Evolutionary conservation across 305 asterid species (phyloP).

Genomic region (Fraxinus nigra): DNA sequence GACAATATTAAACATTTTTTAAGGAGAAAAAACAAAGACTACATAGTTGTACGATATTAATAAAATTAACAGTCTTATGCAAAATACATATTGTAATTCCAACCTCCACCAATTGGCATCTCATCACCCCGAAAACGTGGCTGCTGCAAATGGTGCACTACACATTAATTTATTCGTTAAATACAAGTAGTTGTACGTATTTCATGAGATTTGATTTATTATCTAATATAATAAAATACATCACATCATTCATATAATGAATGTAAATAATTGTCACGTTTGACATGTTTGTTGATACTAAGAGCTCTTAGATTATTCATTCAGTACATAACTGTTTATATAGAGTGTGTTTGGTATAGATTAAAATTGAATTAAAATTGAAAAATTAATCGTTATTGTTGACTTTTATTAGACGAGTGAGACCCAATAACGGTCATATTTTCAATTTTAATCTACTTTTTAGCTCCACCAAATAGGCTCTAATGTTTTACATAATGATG

Average conservation of each 20-base stretch:
- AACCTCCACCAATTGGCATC: not conserved
- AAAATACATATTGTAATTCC: not conserved
- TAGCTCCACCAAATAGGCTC: too few relatives aligned
- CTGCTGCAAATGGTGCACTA: constrained; percentile 17
- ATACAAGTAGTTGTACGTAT: not conserved
- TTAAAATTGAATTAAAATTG: too few relatives aligned
- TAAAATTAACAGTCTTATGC: not conserved
- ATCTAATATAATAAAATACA: not conserved
- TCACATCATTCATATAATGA: not conserved
- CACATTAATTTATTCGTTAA: not conserved
- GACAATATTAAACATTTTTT: not conserved
- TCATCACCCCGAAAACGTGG: constrained; percentile 28
- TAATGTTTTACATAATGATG: not conserved
- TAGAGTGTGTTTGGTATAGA: too few relatives aligned
- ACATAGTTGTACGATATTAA: not conserved
- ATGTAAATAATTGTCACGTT: not conserved
- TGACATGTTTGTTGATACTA: not conserved
- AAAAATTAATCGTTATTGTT: too few relatives aligned
- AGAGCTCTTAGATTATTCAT: not conserved
- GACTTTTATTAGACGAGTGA: too few relatives aligned
- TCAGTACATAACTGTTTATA: too few relatives aligned
- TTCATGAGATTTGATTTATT: not conserved
- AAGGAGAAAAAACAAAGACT: not conserved
- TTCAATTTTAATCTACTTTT: too few relatives aligned
- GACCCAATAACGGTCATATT: too few relatives aligned